Conservation (phyloP, 1,139 yeast species). For the Debaryomyces singareniensis region DNA sequence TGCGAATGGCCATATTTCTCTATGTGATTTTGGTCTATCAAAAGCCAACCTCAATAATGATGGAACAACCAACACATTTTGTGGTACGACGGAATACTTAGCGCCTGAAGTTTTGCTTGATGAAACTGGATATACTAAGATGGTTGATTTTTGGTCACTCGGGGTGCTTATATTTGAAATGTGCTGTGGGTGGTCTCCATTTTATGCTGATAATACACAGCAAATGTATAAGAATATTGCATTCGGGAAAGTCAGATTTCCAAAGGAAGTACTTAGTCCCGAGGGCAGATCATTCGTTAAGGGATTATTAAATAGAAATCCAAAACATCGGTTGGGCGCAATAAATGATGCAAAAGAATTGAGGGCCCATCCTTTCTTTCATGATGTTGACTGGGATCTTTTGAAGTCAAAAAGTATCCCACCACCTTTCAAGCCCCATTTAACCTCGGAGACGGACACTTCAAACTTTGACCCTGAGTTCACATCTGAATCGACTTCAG, state of each 20-base stretch:
- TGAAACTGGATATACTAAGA: conserved; percentile 79
- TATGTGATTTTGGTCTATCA: conserved; percentile 94
- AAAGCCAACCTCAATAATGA: conserved; percentile 83
- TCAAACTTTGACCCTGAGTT: conserved; percentile 97
- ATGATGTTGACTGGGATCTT: conserved; percentile 84
- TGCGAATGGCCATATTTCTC: conserved; percentile 94
- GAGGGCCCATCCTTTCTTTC: conserved; percentile 84
- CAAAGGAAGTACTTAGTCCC: conserved; percentile 84
- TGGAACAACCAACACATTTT: conserved; percentile 93
- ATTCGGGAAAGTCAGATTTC: conserved; percentile 94
- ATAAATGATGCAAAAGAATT: conserved; percentile 87
- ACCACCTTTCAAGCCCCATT: conserved; percentile 95
- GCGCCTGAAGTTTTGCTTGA: conserved; percentile 78
- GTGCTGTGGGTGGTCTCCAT: conserved; percentile 99
- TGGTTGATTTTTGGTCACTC: conserved; percentile 84
- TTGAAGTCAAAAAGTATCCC: conserved; percentile 78
- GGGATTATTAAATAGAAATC: conserved; percentile 90
- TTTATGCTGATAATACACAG: conserved; percentile 94
- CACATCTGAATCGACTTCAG: conserved; percentile 84
- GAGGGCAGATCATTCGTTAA: conserved; percentile 94
- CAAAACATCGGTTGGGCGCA: conserved; percentile 90
- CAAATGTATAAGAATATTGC: conserved; percentile 99
- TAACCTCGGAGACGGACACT: conserved; percentile 85
- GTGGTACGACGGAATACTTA: conserved; percentile 92
- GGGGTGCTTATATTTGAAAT: conserved; percentile 79